phyloP scores from a whole-genome alignment of 1,139 yeast species.

The Geotrichum klebahnii region DNA sequence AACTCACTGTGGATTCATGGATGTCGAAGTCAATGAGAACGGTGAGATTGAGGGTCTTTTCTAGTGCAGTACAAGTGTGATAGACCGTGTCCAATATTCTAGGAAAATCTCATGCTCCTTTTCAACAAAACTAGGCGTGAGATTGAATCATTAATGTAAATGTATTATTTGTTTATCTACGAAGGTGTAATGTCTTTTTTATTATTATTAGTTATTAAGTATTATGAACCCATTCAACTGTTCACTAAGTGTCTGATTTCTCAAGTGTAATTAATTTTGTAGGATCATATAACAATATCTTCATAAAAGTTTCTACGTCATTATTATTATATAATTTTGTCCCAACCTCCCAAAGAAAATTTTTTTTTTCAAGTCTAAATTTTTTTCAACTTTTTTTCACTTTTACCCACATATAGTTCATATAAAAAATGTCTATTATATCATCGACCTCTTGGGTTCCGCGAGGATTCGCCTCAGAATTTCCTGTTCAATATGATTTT shows the following conservation, averaged over 20 bases:
- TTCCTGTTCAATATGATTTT: conserved; percentile 82
- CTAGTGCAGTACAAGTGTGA: conserved; percentile 37
- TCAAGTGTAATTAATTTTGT: too few species aligned
- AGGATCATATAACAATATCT: not conserved
- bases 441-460: conserved; percentile 96
- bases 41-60: conserved; percentile 95
- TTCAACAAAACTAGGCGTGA: conserved; percentile 13
- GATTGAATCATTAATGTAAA: not conserved
- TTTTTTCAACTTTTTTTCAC: not conserved
- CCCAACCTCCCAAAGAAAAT: not conserved
- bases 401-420: not conserved
- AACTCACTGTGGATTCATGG: conserved; percentile 94
- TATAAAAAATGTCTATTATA: conserved; percentile 51
- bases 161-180: conserved; percentile 3
- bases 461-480: conserved; percentile 89
- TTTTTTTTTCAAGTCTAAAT: not conserved
- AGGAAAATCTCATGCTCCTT: not conserved
- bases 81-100: too few species aligned
- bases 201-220: not conserved
- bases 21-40: conserved; percentile 86
- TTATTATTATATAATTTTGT: not conserved
- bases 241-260: not conserved
- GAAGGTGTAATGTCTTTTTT: conserved; percentile 9
- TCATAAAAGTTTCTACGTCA: not conserved
- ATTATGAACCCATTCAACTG: conserved; percentile 19